Conservation (phyloP, 768 basidiomycete species). For the Calocybe indica region DNA sequence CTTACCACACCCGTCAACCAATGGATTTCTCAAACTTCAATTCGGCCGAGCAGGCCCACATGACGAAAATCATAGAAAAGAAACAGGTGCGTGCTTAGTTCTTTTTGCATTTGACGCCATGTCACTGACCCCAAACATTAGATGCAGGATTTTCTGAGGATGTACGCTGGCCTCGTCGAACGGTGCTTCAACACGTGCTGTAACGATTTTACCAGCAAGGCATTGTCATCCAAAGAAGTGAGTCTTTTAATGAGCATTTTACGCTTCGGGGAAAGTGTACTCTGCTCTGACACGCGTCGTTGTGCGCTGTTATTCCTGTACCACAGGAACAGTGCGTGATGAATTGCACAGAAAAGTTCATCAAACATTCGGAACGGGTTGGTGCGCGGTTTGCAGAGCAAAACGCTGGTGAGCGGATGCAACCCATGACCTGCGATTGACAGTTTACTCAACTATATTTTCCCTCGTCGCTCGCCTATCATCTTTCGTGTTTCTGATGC, state of each 20-base stretch:
- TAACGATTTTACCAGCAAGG: conserved; percentile 96
- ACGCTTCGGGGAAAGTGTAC: neutral
- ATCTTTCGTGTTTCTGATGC: neutral
- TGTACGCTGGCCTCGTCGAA: conserved; percentile 93
- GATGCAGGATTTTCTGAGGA: conserved; percentile 98
- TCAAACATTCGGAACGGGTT: conserved; percentile 93
- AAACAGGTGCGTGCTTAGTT: conserved; percentile 63
- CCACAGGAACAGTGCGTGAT: conserved; percentile 79
- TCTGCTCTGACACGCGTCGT: too few species aligned
- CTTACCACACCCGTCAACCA: conserved; percentile 8
- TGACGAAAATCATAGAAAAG: conserved; percentile 92
- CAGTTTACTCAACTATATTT: too few species aligned
- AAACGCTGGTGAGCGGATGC: conserved; percentile 62
- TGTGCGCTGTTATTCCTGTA: conserved; percentile 1
- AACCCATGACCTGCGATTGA: too few species aligned
- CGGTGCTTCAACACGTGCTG: conserved; percentile 93
- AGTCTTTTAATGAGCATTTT: conserved; percentile 1
- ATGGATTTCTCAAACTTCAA: conserved; percentile 95
- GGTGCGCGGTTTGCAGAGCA: conserved; percentile 89
- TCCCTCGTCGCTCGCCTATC: too few species aligned
- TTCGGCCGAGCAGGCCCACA: conserved; percentile 90
- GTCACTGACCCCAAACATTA: conserved; percentile 23
- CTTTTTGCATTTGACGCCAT: neutral
- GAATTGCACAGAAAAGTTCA: conserved; percentile 96
- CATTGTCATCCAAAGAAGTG: conserved; percentile 91